Evolutionary conservation across 768 basidiomycete genomes (phyloP).

Genomic region (Pleurotus djamor): DNA sequence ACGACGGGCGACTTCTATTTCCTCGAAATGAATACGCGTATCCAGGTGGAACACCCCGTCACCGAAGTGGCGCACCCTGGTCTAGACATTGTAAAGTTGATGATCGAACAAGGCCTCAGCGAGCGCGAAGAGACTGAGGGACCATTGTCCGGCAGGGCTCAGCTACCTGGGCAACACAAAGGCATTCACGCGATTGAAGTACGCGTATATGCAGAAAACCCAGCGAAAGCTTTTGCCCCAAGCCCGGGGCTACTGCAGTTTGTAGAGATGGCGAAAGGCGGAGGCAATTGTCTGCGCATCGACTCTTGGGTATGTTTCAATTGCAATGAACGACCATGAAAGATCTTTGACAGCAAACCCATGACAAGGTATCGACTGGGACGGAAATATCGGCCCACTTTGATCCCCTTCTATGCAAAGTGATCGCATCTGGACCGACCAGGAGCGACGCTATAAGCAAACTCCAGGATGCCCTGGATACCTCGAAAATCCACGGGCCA

Average conservation of each 20-base stretch:
- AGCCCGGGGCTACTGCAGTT: constrained; percentile 61
- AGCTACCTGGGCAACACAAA: constrained; percentile 12
- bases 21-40: constrained; percentile 70
- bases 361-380: constrained; percentile 43
- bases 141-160: neutral
- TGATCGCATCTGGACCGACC: constrained; percentile 48
- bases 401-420: constrained; percentile 59
- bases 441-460: constrained; percentile 44
- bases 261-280: constrained; percentile 34
- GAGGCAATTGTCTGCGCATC: constrained; percentile 53
- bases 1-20: constrained; percentile 56
- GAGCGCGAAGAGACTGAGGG: constrained; percentile 22
- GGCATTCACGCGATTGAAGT: constrained; percentile 48
- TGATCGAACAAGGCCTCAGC: constrained; percentile 56
- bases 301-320: constrained; percentile 48
- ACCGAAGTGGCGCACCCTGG: constrained; percentile 54
- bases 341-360: neutral
- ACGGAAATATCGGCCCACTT: constrained; percentile 50
- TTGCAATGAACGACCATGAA: neutral
- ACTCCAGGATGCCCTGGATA: constrained; percentile 33
- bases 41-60: constrained; percentile 70
- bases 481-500: constrained; percentile 49
- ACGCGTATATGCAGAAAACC: constrained; percentile 64
- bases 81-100: constrained; percentile 62
- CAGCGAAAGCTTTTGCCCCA: constrained; percentile 53